Percentiles rank a stretch among this genome's conserved stretches.
These are phyloP conservation scores for Verticillium albo-atrum DNA, from an alignment of 2,329 filamentous ascomycete species.

Conservation along the genomic window DNA sequence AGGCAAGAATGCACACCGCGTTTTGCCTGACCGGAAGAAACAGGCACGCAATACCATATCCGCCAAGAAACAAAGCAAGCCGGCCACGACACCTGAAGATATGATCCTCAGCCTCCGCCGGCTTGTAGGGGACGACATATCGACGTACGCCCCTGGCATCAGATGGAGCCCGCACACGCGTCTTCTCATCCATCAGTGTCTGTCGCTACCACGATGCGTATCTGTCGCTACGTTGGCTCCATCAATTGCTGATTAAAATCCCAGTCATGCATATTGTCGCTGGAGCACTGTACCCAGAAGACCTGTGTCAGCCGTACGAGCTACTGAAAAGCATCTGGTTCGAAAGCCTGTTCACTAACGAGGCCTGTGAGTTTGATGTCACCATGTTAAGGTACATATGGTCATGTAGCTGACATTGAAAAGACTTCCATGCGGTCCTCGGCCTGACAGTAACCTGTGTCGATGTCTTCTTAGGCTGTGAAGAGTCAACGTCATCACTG, in stretches of 20 bases:
- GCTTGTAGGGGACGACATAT: not conserved
- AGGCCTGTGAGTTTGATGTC: not conserved
- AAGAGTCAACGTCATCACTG: not conserved
- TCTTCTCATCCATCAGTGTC: not conserved
- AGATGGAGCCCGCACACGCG: not conserved
- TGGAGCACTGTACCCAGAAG: not conserved
- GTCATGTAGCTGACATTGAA: not conserved
- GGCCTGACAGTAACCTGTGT: not conserved
- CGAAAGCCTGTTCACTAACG: not conserved
- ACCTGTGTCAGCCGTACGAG: not conserved
- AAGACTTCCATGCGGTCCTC: not conserved
- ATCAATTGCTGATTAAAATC: not conserved
- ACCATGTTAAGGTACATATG: not conserved
- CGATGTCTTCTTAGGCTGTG: not conserved
- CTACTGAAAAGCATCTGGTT: not conserved
- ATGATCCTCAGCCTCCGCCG: not conserved
- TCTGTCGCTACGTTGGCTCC: not conserved
- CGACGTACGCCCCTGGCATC: not conserved
- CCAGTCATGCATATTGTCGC: not conserved
- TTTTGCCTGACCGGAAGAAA: no score
- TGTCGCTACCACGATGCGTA: not conserved
- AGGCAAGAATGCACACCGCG: conserved; percentile 5
- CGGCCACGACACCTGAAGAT: not conserved
- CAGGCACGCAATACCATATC: no score
- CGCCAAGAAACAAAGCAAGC: not conserved